These are phyloP conservation scores for Tilletiopsis washingtonensis DNA, from an alignment of 1,284 basidiomycete genomes.

Conservation along the genomic window DNA sequence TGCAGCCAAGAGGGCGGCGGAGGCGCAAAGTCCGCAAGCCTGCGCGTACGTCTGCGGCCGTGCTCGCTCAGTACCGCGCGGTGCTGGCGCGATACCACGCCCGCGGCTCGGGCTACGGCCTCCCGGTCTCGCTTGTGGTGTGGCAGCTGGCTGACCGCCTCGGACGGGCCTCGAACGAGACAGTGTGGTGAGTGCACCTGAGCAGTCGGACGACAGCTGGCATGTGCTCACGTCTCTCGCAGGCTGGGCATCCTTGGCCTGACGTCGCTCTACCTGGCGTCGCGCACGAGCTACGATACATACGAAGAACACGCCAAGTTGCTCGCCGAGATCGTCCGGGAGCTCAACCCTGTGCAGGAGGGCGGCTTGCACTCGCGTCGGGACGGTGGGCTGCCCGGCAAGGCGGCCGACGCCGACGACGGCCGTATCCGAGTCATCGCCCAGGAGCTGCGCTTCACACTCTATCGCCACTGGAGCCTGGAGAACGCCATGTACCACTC, in stretches of 20 bases:
- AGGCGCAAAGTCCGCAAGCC: constrained; percentile 1
- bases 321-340: constrained; percentile 34
- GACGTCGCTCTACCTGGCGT: constrained; percentile 82
- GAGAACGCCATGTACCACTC: constrained; percentile 98
- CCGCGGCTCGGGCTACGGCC: constrained; percentile 76
- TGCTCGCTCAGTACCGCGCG: constrained; percentile 23
- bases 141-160: constrained; percentile 82
- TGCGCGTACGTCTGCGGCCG: background rate
- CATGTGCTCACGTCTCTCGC: constrained; percentile 1
- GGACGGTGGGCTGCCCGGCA: background rate
- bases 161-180: constrained; percentile 84
- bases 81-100: constrained; percentile 59
- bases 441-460: constrained; percentile 61
- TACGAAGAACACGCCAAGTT: constrained; percentile 58
- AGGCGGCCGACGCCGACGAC: constrained; percentile 34
- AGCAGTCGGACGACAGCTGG: background rate
- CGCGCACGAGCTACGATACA: constrained; percentile 72
- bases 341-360: constrained; percentile 12
- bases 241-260: constrained; percentile 90
- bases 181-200: constrained; percentile 65
- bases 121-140: constrained; percentile 78
- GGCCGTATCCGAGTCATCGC: constrained; percentile 28
- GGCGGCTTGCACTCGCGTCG: background rate
- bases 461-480: constrained; percentile 94
- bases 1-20: background rate